Evolutionary conservation across 1,139 yeast species (phyloP), one percentile per base, ranked within the genome.

Genomic region (Kodamaea arcana): DNA sequence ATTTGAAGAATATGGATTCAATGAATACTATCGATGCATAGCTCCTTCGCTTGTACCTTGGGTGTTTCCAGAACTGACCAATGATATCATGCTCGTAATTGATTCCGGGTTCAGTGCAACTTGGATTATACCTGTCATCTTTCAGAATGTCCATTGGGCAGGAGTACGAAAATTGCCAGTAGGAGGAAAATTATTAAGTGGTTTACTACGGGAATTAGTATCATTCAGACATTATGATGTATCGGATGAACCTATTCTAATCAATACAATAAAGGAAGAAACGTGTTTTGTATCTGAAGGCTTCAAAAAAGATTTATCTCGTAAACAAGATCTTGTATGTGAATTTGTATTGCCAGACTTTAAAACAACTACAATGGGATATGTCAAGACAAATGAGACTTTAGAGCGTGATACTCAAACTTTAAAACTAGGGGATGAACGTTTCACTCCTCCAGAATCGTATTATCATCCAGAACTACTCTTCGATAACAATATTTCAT

Each of bases 141-240:
- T 83, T 46, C 95, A 95, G 23, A 72, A 78, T 24, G 84, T 87
- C 0, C 76, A 79, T 50, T 83, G 90, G 79, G 75, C 76, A 29
- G 96, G 92, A 0, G 81, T 86, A 3, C 75, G 78, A 44, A 81
- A 87, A 45, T 54, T 83, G 32, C 83, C 83, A 30, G 76, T 94
- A 29, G 98, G 94, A 1, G 99, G 99, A 0, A 75, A 86, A 38
- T 65, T 86, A 35, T 62, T 94, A 39, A 86, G 87, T 36, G 95
- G 96, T 8, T 75, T 83, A 35, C 60, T 94, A 33, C 70, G 88
- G 42, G 98, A 92, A 50, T 69, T 86, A 29, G 76, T 92, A 12
- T 87, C 97, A 3, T 92, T 85, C 54, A 72, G 97, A 39, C 94
- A 94, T 61, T 92, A 90, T 58, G 94, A 94, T 52, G 90, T 94